Conservation (phyloP, 2,329 filamentous ascomycete species). For the Pseudogymnoascus sp. region DNA sequence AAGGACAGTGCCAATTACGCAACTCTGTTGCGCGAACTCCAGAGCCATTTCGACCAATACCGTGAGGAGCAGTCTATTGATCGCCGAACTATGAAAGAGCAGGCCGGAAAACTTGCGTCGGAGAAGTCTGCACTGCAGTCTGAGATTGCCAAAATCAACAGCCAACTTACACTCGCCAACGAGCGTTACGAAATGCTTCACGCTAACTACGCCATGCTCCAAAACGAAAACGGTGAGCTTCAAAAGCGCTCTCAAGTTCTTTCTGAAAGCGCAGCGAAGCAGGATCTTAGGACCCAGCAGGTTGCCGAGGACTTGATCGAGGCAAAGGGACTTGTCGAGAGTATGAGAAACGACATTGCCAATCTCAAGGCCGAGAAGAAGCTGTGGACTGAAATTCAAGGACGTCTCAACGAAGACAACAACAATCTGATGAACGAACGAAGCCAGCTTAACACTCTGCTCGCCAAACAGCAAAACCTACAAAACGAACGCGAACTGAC, state of each 20-base stretch:
- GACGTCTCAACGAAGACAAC: constrained; percentile 81
- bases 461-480: constrained; percentile 78
- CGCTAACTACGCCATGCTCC: constrained; percentile 75
- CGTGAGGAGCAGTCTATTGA: constrained; percentile 79
- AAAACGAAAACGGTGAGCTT: constrained; percentile 77
- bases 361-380: constrained; percentile 95
- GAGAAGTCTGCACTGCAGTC: constrained; percentile 79
- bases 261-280: constrained; percentile 78
- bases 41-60: constrained; percentile 83
- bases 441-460: constrained; percentile 71
- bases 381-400: constrained; percentile 89
- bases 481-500: constrained; percentile 86
- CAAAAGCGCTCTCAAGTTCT: constrained; percentile 74
- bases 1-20: constrained; percentile 63
- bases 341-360: constrained; percentile 80
- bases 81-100: constrained; percentile 73
- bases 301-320: constrained; percentile 91
- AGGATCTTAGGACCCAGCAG: constrained; percentile 85
- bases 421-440: constrained; percentile 80
- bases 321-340: constrained; percentile 72
- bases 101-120: constrained; percentile 71
- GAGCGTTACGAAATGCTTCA: constrained; percentile 88
- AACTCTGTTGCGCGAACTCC: constrained; percentile 77
- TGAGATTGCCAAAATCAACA: constrained; percentile 72
- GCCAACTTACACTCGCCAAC: constrained; percentile 72